phyloP scores from a whole-genome alignment of 2,329 filamentous ascomycete species.

The Ampelomyces quisqualis region DNA sequence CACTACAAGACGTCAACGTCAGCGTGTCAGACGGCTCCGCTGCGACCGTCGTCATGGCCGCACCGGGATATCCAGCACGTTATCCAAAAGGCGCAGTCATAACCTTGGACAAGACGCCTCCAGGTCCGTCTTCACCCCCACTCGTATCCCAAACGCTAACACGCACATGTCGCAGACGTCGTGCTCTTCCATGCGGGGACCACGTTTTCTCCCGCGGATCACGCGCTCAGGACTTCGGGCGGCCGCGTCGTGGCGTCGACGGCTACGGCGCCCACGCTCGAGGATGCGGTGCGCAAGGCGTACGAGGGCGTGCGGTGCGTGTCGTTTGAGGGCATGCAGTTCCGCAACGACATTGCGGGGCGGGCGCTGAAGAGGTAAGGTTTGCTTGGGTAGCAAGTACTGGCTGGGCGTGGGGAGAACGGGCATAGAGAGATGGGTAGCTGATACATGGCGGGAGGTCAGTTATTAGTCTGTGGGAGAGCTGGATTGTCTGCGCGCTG shows the following conservation, averaged over 20 bases:
- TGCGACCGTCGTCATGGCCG: constrained; percentile 90
- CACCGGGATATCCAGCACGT: constrained; percentile 80
- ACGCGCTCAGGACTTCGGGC: constrained; percentile 72
- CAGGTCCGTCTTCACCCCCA: constrained; percentile 30
- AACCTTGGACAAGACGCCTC: constrained; percentile 55
- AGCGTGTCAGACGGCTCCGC: constrained; percentile 70
- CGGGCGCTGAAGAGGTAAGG: constrained; percentile 45
- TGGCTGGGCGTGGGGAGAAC: too few relatives aligned
- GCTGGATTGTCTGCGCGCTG: too few relatives aligned
- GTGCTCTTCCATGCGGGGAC: constrained; percentile 94
- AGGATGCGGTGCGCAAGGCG: constrained; percentile 81
- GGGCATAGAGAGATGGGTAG: too few relatives aligned
- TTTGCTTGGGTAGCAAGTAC: too few relatives aligned
- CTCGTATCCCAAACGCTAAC: constrained; percentile 7
- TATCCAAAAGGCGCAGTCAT: constrained; percentile 78
- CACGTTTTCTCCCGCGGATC: constrained; percentile 52
- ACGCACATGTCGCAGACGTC: constrained; percentile 49
- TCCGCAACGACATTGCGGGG: constrained; percentile 82
- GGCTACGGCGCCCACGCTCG: constrained; percentile 71
- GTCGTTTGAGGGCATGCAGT: constrained; percentile 86
- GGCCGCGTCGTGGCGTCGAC: constrained; percentile 94
- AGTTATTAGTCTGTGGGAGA: too few relatives aligned
- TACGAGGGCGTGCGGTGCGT: constrained; percentile 81
- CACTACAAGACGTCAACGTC: constrained; percentile 68
- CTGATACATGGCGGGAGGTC: too few relatives aligned